Base-by-base conservation (phyloP, 2,329 filamentous ascomycete genomes). In the Elsinoe batatas region DNA sequence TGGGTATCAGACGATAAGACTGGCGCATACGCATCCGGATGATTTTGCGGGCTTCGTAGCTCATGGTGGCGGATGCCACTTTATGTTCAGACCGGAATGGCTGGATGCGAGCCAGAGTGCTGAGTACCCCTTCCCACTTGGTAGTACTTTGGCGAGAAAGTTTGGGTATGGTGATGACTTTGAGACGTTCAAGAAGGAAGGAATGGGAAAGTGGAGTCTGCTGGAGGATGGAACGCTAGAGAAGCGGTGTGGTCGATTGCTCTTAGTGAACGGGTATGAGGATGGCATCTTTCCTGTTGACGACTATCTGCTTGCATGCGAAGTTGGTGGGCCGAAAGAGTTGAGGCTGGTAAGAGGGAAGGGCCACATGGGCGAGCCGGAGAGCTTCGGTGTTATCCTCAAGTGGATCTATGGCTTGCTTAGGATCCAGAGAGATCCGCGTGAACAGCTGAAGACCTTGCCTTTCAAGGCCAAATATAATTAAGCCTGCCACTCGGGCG, bases 231-330 rank as follows among this genome's bases (percentile, higher is more conserved):
- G 79, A 4, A 80, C 79, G 20, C 67, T 82, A 33, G 73, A 80
- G 56, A 72, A 69, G 59, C 70, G 70, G 0, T 80, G 78, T 56
- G 67, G 74, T 20, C 68, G 72, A 30, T 62, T 81, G 54, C 63
- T 83, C 36, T 67, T 82, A 5, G 79, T 82, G 7, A 82, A 83
- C 61, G 76, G 80, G 0, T 77, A 74, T 1, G 72, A 78, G 30
- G 80, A 82, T 62, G 79, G 81, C 68, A 81, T 83, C 47, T 82
- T 83, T 65, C 80, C 80, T 0, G 78, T 82, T 44, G 80, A 82
- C 61, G 80, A 82, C 61, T 77, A 79, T 56, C 78, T 79, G 60
- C 64, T 82, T 38, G 76, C 76, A 22, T 61, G 82, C 46, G 69
- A 75, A 37, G 74, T 78, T 63, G 79, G 78, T 0, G 63, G 68